Evolutionary conservation across 2,329 filamentous ascomycete species (phyloP).

Genomic region (Ceratocystis variospora): DNA sequence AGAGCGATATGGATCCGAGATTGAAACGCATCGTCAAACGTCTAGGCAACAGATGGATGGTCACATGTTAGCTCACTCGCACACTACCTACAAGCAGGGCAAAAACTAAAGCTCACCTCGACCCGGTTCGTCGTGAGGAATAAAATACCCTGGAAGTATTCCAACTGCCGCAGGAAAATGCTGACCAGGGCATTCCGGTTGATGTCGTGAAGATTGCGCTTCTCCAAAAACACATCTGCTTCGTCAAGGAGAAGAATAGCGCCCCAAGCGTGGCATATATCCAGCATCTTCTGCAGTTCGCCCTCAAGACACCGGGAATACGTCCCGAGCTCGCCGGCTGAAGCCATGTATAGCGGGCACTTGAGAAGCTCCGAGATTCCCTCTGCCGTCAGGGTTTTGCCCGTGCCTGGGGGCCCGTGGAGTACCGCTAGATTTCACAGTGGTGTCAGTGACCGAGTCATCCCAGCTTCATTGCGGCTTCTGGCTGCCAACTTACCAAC

Average conservation of each 20-base stretch:
- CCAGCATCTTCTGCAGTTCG: conserved; percentile 52
- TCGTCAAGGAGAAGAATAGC: conserved; percentile 40
- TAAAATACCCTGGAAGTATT: conserved; percentile 34
- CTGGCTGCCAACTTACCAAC: conserved; percentile 22
- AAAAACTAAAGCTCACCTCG: neutral
- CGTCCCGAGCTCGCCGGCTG: conserved; percentile 68
- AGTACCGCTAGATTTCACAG: neutral
- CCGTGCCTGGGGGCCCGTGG: conserved; percentile 60
- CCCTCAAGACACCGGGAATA: conserved; percentile 59
- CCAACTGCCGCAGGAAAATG: conserved; percentile 34
- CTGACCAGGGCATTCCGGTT: conserved; percentile 36
- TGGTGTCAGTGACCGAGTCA: neutral
- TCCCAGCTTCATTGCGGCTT: conserved; percentile 22
- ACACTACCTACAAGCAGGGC: no score
- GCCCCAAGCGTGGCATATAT: conserved; percentile 37
- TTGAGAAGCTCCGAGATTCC: conserved; percentile 45
- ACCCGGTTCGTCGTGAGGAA: conserved; percentile 32
- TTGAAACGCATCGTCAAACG: conserved; percentile 84
- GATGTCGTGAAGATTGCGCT: conserved; percentile 33
- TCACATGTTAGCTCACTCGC: neutral
- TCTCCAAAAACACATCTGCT: conserved; percentile 39
- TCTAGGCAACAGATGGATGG: conserved; percentile 30
- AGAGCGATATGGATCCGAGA: conserved; percentile 76
- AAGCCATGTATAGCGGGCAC: conserved; percentile 71
- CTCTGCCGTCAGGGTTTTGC: conserved; percentile 79